Base-by-base conservation (phyloP, 2,329 filamentous ascomycete genomes). In the Colletotrichum sp. region DNA sequence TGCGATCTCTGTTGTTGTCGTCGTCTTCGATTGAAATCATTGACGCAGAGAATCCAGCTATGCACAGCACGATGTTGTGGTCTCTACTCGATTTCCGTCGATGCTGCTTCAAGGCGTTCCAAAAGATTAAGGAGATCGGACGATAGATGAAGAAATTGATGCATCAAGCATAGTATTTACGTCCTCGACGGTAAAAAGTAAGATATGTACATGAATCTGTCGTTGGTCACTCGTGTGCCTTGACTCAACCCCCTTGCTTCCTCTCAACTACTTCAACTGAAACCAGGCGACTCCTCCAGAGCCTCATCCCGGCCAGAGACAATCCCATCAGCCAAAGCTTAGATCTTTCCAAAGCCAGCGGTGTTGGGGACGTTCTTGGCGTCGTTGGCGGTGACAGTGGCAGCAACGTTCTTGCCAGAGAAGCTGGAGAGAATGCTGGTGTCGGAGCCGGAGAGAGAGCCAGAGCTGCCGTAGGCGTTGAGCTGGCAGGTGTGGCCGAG, bases 401-500 rank as follows among this genome's bases (percentile, higher is more conserved):
- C 79, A 15, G 90, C 90, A 78, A 91, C 81, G 59, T 75, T 77
- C 75, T 77, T 77, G 36, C 75, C 75, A n/a, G 65, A 16, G 24
- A 75, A 91, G 79, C 88, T 85, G 72, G 79, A 66, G 64, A 92
- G 80, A 84, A 92, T 89, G 66, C 81, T 82, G 13, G 87, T 86
- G 79, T 89, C 88, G n/a, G 84, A 80, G 71, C 85, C 82, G 55
- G 69, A 78, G 70, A 89, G 84, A 44, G 80, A 80, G 24, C 85
- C 85, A 7, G 85, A 86, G 80, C 78, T 82, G 63, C 85, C 85
- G 78, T 86, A 88, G 52, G 85, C 85, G 82, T 92, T 92, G 71
- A 85, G 16, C 84, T 88, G 80, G 82, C 91, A 92, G 67, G 79
- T 81, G 76, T 85, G 89, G 76, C 90, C 89, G 5, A 92, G 85